Conservation (phyloP, 805 yeast genomes). For the Jamesozyma lodderae region DNA sequence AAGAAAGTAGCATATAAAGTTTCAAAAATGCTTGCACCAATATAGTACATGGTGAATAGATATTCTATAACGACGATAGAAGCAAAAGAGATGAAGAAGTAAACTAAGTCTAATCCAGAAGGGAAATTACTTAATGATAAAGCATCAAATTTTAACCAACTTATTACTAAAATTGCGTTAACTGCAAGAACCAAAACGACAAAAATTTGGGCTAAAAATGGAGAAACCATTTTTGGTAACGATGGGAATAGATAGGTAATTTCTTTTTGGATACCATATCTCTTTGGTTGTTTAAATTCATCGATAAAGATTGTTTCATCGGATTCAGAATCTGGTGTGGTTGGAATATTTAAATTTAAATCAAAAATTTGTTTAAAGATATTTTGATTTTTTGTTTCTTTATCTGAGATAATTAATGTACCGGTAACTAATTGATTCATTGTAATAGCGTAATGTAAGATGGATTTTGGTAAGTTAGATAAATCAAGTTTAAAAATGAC, state of each 20-base stretch:
- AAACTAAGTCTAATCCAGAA: constrained; percentile 15
- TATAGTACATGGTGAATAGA: constrained; percentile 23
- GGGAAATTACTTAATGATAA: constrained; percentile 23
- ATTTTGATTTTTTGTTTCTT: constrained; percentile 5
- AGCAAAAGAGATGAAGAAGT: constrained; percentile 18
- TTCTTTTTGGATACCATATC: constrained; percentile 46
- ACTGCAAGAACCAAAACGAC: constrained; percentile 36
- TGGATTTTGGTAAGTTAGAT: constrained; percentile 14
- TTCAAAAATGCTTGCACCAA: constrained; percentile 27
- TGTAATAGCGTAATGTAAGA: constrained; percentile 16
- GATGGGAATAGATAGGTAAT: constrained; percentile 53
- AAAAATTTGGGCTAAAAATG: constrained; percentile 44
- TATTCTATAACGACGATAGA: constrained; percentile 27
- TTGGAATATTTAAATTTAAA: constrained; percentile 9
- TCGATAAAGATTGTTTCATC: constrained; percentile 1
- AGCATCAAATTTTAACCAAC: constrained; percentile 34
- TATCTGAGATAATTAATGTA: constrained; percentile 16
- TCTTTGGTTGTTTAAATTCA: constrained; percentile 11
- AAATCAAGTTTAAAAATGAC: constrained; percentile 8
- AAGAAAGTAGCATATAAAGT: constrained; percentile 25
- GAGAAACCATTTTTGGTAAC: constrained; percentile 44
- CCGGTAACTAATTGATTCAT: constrained; percentile 12
- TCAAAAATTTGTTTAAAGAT: constrained; percentile 16
- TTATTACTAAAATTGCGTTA: constrained; percentile 35
- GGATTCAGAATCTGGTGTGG: background rate